Evolutionary conservation across 495 filamentous ascomycete genomes (phyloP), one percentile per base, ranked within the genome.

Genomic region (Penicillium lividum): DNA sequence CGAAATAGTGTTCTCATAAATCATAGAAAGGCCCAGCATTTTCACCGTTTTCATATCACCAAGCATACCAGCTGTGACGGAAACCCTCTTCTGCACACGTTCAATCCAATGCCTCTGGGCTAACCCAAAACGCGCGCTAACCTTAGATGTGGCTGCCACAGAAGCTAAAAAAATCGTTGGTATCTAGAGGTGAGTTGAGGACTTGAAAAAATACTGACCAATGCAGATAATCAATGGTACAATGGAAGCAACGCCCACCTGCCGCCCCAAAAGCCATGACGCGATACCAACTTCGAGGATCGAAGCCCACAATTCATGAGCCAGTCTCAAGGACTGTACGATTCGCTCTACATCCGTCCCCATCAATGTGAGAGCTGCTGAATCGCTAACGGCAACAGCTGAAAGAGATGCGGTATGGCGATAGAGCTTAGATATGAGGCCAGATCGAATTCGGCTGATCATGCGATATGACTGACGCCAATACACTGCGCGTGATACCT

Each of bases 291-390:
- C 33, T 28, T 54, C 52, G 10, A 54, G 13, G 11, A 40, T 11
- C 1, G 18, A 30, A 13, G 52, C 52, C 52, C 52, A 54, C 5
- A 25, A 16, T n/a, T 54, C 52, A 25, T 54, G 52, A 27, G 25
- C 30, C 15, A 3, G 45, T 7, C 18, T 27, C 9, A 54, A 28
- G 22, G 6, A 16, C 25, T 16, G 31, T 7, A 45, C 52, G n/a
- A 54, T 54, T 13, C 52, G 27, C 30, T 54, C 52, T 8, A 54
- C 40, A 54, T 54, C 52, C 30, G 28, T 28, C 22, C 28, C 40
- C 52, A 54, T 54, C 4, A 45, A 28, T 0, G 52, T 54, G 27
- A 43, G 28, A 22, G 52, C 38, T 29, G 16, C 8, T 18, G 36
- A n/a, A 10, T 54, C 52, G 5, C 46, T 54, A 7, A 54, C 36